Evolutionary conservation across 2,329 filamentous ascomycete genomes (phyloP), one percentile per base, ranked within the genome.

Genomic region (Fusarium subglutinans): DNA sequence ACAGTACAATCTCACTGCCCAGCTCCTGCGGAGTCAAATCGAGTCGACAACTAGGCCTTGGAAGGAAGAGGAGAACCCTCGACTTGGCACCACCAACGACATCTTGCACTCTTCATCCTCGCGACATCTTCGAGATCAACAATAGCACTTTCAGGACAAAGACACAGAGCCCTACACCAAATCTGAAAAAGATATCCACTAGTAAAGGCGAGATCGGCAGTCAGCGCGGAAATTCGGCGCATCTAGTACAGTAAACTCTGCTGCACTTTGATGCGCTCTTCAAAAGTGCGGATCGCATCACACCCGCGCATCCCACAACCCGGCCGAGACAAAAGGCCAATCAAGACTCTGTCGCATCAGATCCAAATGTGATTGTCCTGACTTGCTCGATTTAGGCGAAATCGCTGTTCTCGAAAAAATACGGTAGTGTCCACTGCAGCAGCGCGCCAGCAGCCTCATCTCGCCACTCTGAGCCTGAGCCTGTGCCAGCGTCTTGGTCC

Each of bases 221-320:
- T 55, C 71, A 69, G 51, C 66, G 71, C 71, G 67, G 71, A 69
- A 74, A 66, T 67, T 24, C 61, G 67, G 68, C 67, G 68, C 68
- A 70, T 71, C 41, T 47, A 62, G 66, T 38, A 69, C 57, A 26
- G 37, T 62, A 44, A 54, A 62, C 40, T 20, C 38, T 67, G 62
- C n/a, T 55, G 50, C 37, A 59, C 51, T 67, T 69, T 59, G 65
- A 64, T 59, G 70, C 57, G 60, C 70, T 55, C 43, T 69, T 50
- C 66, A 70, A 74, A 70, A 66, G 69, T 77, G 71, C 75, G 73
- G 75, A 77, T 77, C 73, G 75, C 75, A 75, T 67, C 71, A 66
- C 70, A 70, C 59, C 62, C 59, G 50, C 47, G 43, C 47, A 69
- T 69, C 69, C 68, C 68, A 68, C 63, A 58, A 54, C 60, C 68